Percentiles rank a stretch among this genome's conserved stretches.
phyloP scores from a whole-genome alignment of 2,329 filamentous ascomycete species.

The Apiospora marii region DNA sequence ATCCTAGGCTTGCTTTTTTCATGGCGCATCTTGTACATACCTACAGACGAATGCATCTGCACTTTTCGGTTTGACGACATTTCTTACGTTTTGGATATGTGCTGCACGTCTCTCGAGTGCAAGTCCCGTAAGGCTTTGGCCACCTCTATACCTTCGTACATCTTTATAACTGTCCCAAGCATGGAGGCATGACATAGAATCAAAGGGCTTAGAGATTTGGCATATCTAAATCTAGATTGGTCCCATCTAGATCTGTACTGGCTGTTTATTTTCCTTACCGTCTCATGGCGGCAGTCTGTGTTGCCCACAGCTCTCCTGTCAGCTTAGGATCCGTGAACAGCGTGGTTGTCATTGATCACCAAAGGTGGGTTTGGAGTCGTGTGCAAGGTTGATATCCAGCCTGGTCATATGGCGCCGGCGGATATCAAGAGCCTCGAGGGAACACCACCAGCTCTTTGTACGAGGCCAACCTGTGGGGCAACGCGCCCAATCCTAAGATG shows the following conservation, averaged over 20 bases:
- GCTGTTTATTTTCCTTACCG: neutral
- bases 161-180: neutral
- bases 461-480: neutral
- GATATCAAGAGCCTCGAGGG: neutral
- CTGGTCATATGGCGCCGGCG: neutral
- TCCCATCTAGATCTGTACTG: neutral
- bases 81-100: neutral
- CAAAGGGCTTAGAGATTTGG: neutral
- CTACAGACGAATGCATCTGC: neutral
- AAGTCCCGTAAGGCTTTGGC: neutral
- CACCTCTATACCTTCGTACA: neutral
- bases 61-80: neutral
- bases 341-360: neutral
- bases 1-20: conserved; percentile 8
- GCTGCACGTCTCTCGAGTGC: neutral
- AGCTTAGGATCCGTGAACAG: neutral
- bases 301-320: neutral
- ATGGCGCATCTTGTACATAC: conserved; percentile 12
- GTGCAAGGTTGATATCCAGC: neutral
- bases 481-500: neutral
- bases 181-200: neutral
- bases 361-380: neutral
- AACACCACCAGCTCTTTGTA: neutral
- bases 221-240: neutral
- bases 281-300: neutral